Evolutionary conservation across 2,329 filamentous ascomycete species (phyloP).

Genomic region (Neonectria punicea): DNA sequence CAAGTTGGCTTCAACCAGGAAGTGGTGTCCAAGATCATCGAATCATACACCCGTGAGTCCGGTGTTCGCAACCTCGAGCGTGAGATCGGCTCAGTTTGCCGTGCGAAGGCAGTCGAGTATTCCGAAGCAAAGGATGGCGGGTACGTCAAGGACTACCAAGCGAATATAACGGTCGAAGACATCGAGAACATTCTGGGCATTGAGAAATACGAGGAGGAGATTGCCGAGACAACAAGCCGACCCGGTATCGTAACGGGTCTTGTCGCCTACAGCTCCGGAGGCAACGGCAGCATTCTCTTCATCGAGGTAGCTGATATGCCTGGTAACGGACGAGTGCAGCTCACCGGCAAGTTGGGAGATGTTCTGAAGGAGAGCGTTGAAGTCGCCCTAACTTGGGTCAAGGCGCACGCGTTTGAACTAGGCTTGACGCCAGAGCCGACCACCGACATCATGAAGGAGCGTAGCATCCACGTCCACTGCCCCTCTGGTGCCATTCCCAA

Average conservation of each 20-base stretch:
- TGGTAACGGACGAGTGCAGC: constrained; percentile 88
- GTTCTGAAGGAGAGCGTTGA: constrained; percentile 98
- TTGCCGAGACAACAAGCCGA: constrained; percentile 84
- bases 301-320: constrained; percentile 99
- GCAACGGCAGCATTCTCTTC: constrained; percentile 95
- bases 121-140: constrained; percentile 86
- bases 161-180: constrained; percentile 79
- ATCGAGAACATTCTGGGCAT: constrained; percentile 92
- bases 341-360: constrained; percentile 95
- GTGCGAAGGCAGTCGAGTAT: constrained; percentile 93
- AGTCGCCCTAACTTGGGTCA: constrained; percentile 96
- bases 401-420: constrained; percentile 91
- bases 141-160: constrained; percentile 75
- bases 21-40: constrained; percentile 94
- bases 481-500: constrained; percentile 95
- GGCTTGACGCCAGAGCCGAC: constrained; percentile 82
- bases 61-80: constrained; percentile 96
- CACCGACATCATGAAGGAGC: constrained; percentile 95
- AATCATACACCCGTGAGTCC: constrained; percentile 94
- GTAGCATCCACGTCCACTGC: constrained; percentile 95
- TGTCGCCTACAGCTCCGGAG: constrained; percentile 92
- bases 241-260: constrained; percentile 96
- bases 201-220: constrained; percentile 94
- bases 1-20: constrained; percentile 83
- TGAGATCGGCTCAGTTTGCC: constrained; percentile 93